Conservation (phyloP, 495 filamentous ascomycete genomes). For the Tuber calosporum region DNA sequence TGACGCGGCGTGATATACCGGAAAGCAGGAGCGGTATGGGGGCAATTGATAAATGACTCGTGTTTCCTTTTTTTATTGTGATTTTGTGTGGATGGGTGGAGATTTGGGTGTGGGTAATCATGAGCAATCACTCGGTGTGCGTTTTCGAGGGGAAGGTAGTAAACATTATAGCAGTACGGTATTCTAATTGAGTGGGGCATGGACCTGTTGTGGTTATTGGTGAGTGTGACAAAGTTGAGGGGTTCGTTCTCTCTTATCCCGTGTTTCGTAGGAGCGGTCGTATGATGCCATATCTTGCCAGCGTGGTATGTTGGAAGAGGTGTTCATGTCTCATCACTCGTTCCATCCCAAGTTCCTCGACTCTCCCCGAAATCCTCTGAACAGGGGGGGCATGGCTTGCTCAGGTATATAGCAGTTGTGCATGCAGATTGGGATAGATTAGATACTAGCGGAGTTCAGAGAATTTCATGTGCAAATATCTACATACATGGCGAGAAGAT, state of each 20-base stretch:
- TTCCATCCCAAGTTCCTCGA: background rate
- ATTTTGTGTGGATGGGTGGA: conserved; percentile 5
- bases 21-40: background rate
- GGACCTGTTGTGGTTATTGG: conserved; percentile 7
- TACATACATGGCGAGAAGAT: background rate
- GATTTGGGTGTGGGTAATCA: conserved; percentile 1
- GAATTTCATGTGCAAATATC: background rate
- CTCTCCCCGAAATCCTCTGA: background rate
- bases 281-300: background rate
- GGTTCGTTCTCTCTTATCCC: background rate
- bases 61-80: conserved; percentile 11
- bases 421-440: background rate
- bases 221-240: background rate
- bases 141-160: conserved; percentile 1
- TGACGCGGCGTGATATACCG: background rate
- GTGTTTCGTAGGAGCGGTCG: background rate
- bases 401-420: background rate
- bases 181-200: conserved; percentile 10
- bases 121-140: background rate
- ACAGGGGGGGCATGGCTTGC: background rate
- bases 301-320: background rate
- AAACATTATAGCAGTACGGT: background rate
- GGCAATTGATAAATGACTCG: conserved; percentile 8
- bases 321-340: background rate
- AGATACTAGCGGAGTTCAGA: background rate